These are phyloP conservation scores for Solanum chmielewskii DNA, from an alignment of 257 asterid genomes.

Conservation along the genomic window DNA sequence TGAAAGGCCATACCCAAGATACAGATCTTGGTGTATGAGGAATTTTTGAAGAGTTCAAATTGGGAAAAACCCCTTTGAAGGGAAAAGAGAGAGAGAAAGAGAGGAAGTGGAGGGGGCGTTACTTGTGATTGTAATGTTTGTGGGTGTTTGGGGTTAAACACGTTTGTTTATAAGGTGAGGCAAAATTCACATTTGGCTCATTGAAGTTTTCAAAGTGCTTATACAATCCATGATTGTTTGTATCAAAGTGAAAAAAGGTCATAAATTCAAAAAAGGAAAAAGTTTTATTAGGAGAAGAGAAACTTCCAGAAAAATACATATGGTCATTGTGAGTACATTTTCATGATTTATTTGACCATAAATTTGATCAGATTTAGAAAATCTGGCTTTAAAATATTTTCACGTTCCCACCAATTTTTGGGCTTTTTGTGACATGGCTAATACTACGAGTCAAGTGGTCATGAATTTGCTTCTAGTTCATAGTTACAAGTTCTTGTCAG, in stretches of 20 bases:
- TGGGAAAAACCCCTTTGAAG: neutral
- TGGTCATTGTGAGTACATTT: neutral
- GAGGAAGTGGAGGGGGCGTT: neutral
- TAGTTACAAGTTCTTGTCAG: neutral
- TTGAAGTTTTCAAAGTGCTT: neutral
- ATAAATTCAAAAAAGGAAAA: neutral
- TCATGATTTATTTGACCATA: neutral
- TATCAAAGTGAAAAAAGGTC: neutral
- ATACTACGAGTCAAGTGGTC: neutral
- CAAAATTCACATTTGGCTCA: neutral
- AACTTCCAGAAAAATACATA: neutral
- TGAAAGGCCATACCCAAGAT: conserved; percentile 77
- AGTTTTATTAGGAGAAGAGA: neutral
- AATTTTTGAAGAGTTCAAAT: conserved; percentile 15
- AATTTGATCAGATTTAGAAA: neutral
- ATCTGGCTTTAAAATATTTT: neutral
- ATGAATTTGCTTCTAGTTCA: neutral
- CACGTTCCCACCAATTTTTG: too few species aligned
- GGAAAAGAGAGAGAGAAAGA: neutral
- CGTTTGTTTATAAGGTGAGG: neutral
- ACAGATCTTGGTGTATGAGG: conserved; percentile 10
- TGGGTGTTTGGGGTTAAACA: conserved; percentile 4
- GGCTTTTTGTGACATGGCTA: neutral
- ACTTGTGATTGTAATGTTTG: neutral
- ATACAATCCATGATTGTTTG: neutral